Conservation (phyloP, 1,284 basidiomycete species). For the Paramarasmius palmivorus region DNA sequence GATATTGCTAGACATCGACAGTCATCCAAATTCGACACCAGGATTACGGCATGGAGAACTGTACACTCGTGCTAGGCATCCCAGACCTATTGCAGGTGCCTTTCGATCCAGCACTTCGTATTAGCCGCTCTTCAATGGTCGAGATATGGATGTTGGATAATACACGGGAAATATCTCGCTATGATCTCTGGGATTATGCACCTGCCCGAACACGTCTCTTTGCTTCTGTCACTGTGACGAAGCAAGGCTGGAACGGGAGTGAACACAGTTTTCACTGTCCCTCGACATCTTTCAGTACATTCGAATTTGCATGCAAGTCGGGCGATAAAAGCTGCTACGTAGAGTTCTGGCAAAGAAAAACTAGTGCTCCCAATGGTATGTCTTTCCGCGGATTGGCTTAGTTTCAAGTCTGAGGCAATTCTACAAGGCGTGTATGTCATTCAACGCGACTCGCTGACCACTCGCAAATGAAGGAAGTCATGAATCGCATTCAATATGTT, state of each 20-base stretch:
- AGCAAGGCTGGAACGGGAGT: not conserved
- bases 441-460: not conserved
- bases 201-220: conserved; percentile 14
- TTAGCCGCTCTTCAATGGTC: conserved; percentile 6
- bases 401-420: not conserved
- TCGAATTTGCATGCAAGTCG: conserved; percentile 18
- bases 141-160: conserved; percentile 20
- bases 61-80: conserved; percentile 14
- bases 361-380: conserved; percentile 3
- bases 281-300: conserved; percentile 16
- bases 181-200: conserved; percentile 16
- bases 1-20: conserved; percentile 21
- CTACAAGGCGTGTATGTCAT: conserved; percentile 1
- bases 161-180: conserved; percentile 15
- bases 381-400: not conserved
- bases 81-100: conserved; percentile 9
- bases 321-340: conserved; percentile 10
- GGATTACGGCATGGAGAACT: conserved; percentile 23
- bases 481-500: not conserved
- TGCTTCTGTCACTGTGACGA: conserved; percentile 5
- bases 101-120: conserved; percentile 11
- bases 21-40: conserved; percentile 20
- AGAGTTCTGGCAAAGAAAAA: conserved; percentile 20
- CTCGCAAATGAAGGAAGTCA: not conserved
- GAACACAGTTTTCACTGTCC: conserved; percentile 16